Base-by-base conservation (phyloP, 2,329 filamentous ascomycete genomes). In the Colletotrichum sp. region DNA sequence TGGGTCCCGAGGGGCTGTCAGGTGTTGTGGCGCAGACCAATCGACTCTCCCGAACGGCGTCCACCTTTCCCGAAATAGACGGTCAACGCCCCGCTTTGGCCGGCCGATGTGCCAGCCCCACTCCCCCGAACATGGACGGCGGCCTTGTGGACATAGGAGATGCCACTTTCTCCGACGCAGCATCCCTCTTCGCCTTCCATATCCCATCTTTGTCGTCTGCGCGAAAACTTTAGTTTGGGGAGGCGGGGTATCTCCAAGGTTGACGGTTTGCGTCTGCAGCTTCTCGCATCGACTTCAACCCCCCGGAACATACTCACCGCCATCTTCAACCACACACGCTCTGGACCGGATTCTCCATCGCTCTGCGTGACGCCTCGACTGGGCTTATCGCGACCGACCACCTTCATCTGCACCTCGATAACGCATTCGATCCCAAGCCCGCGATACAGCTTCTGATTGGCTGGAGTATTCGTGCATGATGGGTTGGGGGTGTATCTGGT, bases 21-120 rank as follows among this genome's bases (percentile, higher is more conserved):
- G 81, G 83, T 86, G 85, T 70, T 81, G 79, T 80, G 80, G 78
- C 81, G 79, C 79, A 81, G 76, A 72, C 85, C 85, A 86, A 86
- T 86, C n/a, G 65, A 65, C 48, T 24, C 24, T 24, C 48, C 52
- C 66, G 65, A 62, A 66, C 26, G n/a, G 36, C 55, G 56, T 56
- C 71, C 56, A 73, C 64, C 36, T 58, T 76, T 76, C 73, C 73
- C 70, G 73, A 76, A 73, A 56, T 68, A 60, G 73, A 65, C 30
- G 34, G 48, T 15, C 24, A 24, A 36, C 30, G 70, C 70, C 73
- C 73, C 73, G 65, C 73, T 65, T 43, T 28, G 30, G 28, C 36
- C 73, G 70, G 70, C 66, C 71, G 73, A 34, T 48, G 38, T 32
- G 36, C 64, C 56, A 28, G 62, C 70, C 36, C 73, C 73, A 69